A percentile compares a stretch with the other conserved stretches of the same genome.
These are phyloP conservation scores for Metschnikowia kunwiensis DNA, from an alignment of 805 yeast genomes.

Conservation along the genomic window DNA sequence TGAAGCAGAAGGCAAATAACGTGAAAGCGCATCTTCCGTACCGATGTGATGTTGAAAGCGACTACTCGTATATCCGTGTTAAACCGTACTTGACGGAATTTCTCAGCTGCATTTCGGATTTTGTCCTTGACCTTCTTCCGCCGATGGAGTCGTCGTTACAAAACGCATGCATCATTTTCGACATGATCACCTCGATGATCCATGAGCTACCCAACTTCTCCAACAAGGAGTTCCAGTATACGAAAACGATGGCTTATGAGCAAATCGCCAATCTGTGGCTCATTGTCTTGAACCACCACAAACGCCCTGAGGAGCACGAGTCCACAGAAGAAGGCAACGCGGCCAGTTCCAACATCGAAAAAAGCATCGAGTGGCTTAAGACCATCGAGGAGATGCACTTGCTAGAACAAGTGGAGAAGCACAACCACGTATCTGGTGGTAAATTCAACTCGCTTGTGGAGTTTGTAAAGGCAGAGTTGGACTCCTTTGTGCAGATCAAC, in stretches of 20 bases:
- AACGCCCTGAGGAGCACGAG: constrained; percentile 18
- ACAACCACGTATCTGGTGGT: constrained; percentile 42
- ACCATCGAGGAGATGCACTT: constrained; percentile 37
- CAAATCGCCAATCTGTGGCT: constrained; percentile 63
- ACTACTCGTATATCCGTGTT: constrained; percentile 74
- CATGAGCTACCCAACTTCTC: constrained; percentile 66
- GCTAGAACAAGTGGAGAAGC: constrained; percentile 40
- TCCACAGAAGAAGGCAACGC: constrained; percentile 6
- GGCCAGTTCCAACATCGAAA: constrained; percentile 15
- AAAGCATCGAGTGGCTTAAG: constrained; percentile 25
- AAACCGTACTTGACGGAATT: constrained; percentile 67
- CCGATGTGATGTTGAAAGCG: constrained; percentile 67
- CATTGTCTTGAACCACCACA: constrained; percentile 38
- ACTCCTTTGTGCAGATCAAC: constrained; percentile 27
- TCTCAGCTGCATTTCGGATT: constrained; percentile 68
- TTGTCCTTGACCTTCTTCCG: constrained; percentile 67
- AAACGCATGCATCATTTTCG: constrained; percentile 58
- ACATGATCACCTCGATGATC: constrained; percentile 56
- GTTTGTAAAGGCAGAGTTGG: constrained; percentile 39
- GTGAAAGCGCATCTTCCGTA: constrained; percentile 62
- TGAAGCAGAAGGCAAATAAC: constrained; percentile 43
- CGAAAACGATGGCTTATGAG: constrained; percentile 52
- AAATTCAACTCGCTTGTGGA: constrained; percentile 45
- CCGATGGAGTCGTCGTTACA: constrained; percentile 58
- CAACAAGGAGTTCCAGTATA: constrained; percentile 52